A percentile compares a stretch with the other conserved stretches of the same genome.
Conservation (phyloP, 805 yeast species). For the Jamesozyma rosinii region DNA sequence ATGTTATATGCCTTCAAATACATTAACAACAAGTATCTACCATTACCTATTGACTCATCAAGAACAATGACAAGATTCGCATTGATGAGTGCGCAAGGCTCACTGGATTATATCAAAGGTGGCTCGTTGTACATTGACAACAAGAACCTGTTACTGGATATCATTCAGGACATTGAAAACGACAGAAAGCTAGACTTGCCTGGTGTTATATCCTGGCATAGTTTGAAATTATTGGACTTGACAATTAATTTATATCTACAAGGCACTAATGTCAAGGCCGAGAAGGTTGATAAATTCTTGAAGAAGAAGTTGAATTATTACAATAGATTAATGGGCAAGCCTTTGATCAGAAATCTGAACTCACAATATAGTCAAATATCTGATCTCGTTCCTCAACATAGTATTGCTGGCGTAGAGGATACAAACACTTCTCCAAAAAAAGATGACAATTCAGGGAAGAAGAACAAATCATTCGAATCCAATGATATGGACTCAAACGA, state of each 20-base stretch:
- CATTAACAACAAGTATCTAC: conserved; percentile 38
- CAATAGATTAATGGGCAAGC: conserved; percentile 22
- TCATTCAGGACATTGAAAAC: conserved; percentile 40
- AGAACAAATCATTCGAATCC: neutral
- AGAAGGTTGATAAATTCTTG: conserved; percentile 25
- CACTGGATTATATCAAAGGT: conserved; percentile 73
- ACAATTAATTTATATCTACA: conserved; percentile 55
- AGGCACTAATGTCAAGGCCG: conserved; percentile 33
- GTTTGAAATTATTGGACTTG: conserved; percentile 47
- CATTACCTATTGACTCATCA: conserved; percentile 55
- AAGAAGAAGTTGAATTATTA: conserved; percentile 23
- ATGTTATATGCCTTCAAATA: conserved; percentile 44
- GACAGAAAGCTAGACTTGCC: conserved; percentile 48
- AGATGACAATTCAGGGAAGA: no score
- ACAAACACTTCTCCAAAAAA: neutral
- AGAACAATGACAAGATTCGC: conserved; percentile 57
- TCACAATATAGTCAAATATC: neutral
- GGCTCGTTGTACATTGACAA: conserved; percentile 72
- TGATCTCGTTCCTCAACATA: neutral
- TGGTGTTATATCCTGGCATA: conserved; percentile 51
- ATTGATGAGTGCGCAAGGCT: conserved; percentile 60
- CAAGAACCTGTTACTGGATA: conserved; percentile 44
- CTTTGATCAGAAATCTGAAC: conserved; percentile 8
- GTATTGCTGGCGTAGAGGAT: neutral
- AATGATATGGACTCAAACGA: conserved; percentile 1